Conservation (phyloP, 2,329 filamentous ascomycete species). For the Thermothelomyces thermophilus region DNA sequence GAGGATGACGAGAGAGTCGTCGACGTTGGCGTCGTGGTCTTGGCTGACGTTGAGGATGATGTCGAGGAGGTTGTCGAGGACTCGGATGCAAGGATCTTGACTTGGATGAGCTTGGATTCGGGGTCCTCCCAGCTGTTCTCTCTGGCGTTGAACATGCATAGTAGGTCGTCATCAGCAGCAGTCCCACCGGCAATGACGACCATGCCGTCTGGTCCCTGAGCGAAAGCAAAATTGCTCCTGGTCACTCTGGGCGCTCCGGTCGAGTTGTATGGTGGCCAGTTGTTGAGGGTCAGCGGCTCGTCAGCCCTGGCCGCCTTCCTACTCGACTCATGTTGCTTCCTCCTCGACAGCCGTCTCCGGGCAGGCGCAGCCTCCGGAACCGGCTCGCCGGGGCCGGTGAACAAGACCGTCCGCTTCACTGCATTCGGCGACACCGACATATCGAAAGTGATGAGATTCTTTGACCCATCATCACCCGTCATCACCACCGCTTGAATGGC, state of each 20-base stretch:
- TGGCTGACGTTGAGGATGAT: conserved; percentile 25
- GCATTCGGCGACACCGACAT: conserved; percentile 66
- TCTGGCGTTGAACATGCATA: conserved; percentile 71
- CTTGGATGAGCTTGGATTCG: conserved; percentile 51
- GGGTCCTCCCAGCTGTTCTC: conserved; percentile 75
- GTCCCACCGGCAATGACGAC: conserved; percentile 76
- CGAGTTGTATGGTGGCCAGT: conserved; percentile 75
- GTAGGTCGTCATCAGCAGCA: conserved; percentile 49
- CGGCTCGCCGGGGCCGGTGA: conserved; percentile 52
- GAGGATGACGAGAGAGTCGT: conserved; percentile 18
- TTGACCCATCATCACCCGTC: conserved; percentile 68
- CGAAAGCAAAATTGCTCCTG: conserved; percentile 65
- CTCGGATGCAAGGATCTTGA: conserved; percentile 34
- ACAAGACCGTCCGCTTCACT: conserved; percentile 63
- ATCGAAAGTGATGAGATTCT: conserved; percentile 72
- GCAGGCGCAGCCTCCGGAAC: conserved; percentile 42
- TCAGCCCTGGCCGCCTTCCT: conserved; percentile 17
- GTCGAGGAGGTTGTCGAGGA: conserved; percentile 27
- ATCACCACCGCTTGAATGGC: conserved; percentile 58
- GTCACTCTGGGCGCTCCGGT: conserved; percentile 60
- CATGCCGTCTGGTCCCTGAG: conserved; percentile 57
- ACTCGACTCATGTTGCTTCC: conserved; percentile 28
- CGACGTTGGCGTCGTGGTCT: conserved; percentile 24
- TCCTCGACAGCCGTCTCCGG: conserved; percentile 28
- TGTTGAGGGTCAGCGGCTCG: conserved; percentile 48